These are phyloP conservation scores for Phytopythium kandeliae DNA, from an alignment of 352 stramenopile species.

Conservation along the genomic window DNA sequence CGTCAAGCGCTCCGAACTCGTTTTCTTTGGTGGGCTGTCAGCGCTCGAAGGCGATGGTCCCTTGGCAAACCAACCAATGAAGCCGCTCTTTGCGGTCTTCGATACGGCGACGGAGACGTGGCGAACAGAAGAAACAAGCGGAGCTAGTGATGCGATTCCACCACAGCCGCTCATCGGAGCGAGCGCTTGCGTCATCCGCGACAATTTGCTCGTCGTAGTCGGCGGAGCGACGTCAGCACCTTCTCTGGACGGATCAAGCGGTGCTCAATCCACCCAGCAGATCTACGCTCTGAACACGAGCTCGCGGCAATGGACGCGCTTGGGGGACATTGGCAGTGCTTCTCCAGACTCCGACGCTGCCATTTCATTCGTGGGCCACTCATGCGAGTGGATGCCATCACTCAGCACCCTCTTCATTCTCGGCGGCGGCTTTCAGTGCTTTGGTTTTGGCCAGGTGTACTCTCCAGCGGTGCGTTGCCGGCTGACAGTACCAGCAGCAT, in stretches of 20 bases:
- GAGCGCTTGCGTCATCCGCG: conserved; percentile 39
- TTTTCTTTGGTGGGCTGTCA: conserved; percentile 56
- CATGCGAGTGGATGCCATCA: conserved; percentile 40
- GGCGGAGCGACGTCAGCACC: conserved; percentile 44
- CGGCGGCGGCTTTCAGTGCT: conserved; percentile 78
- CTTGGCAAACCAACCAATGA: conserved; percentile 1
- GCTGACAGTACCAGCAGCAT: conserved; percentile 18
- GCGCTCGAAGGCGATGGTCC: conserved; percentile 22
- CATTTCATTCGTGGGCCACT: conserved; percentile 52
- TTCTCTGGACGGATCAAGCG: conserved; percentile 27
- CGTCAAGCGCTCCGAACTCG: conserved; percentile 39
- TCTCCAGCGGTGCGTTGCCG: conserved; percentile 54
- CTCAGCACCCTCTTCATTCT: conserved; percentile 41
- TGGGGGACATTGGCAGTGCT: conserved; percentile 43
- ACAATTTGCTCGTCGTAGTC: conserved; percentile 49
- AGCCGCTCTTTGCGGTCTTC: conserved; percentile 32
- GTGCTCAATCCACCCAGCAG: conserved; percentile 27
- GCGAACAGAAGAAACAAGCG: conserved; percentile 30
- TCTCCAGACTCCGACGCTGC: conserved; percentile 7
- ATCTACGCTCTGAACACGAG: conserved; percentile 45
- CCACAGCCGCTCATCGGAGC: conserved; percentile 34
- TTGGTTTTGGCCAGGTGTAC: conserved; percentile 82
- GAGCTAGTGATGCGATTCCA: conserved; percentile 21
- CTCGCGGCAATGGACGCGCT: conserved; percentile 37
- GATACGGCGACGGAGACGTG: conserved; percentile 42